Evolutionary conservation across 2,329 filamentous ascomycete species (phyloP), one percentile per base, ranked within the genome.

Genomic region (Fusarium albosuccineum): DNA sequence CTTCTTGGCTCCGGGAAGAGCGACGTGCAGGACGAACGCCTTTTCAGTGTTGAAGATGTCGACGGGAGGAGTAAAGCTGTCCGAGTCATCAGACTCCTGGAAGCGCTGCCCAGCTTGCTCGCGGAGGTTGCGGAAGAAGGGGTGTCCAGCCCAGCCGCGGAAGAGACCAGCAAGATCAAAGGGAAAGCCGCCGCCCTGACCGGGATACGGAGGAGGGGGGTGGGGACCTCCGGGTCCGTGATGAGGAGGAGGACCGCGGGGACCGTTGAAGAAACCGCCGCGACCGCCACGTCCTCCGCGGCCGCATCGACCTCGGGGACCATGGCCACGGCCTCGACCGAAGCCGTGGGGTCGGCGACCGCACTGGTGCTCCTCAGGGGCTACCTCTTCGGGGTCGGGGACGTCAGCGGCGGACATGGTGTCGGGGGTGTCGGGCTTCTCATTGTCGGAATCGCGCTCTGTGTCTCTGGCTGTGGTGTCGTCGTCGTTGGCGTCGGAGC

Each of bases 1-100:
- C 79, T 94, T 94, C 80, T 90, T 90, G 2, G 90, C 92, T 27
- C 93, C 93, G 0, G 93, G 92, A 0, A 97, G 84, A 1, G 92
- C 90, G 72, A 94, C 81, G 77, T 96, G 92, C 9, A 96, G 80
- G 42, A 93, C 81, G 75, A 89, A 94, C 13, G 87, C 79, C 33
- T 81, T 79, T 7, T 87, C 79, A 6, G 89, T 91, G 75, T 91
- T 87, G 82, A 95, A 96, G 67, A 94, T 81, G 75, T 97, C 93
- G 57, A 90, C 82, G n/a, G 90, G 88, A 1, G 91, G 91, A 6
- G 78, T 77, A 77, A 92, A 91, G 37, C 65, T 65, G 52, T 57
- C 48, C 17, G 56, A 61, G 34, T 55, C 55, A 40, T 70, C 62
- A 26, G 53, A 51, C 50, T 70, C 60, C 33, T 62, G 57, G 62